Base-by-base conservation (phyloP, 768 basidiomycete genomes). In the Lentinula aciculospora region DNA sequence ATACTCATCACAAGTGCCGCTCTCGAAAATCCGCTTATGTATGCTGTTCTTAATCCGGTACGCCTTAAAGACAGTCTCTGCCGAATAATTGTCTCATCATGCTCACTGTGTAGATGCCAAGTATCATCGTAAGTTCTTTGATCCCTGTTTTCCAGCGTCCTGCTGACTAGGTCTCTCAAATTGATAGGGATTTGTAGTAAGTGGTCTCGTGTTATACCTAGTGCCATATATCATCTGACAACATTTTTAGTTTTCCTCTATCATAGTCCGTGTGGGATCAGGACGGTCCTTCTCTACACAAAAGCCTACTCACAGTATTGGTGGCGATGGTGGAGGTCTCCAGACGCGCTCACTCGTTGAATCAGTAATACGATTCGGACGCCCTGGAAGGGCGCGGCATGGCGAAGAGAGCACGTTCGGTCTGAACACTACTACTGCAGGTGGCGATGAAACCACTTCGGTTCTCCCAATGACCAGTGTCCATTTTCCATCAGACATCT, bases 1-100 rank as follows among this genome's bases (percentile, higher is more conserved):
- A 53, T 53, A 12, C 34, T 53, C 34, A 53, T 53, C 51, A 53
- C 51, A 12, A 53, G 51, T n/a, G 51, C 51, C 34, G 51, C 51
- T 12, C 51, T 53, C 23, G 34, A 53, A 40, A 53, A 40, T n/a
- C 51, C 51, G 36, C 51, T 53, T 36, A 53, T 53, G 51, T 53
- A 53, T 36, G 34, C 51, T 15, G 27, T 53, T n/a, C 51, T 53
- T 23, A 53, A 53, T n/a, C 51, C 51, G 21, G 51, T 53, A 23
- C 32, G 51, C 23, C 21, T n/a, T 21, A 5, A 28, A 10, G 13
- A 3, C 4, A 3, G 5, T 39, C 42, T 23, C 19, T 9, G 27
- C 9, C 8, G 6, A 15, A n/a, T n/a, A 37, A 27, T 13, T 19
- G 2, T 3, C 25, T 53, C 15, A 13, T 39, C 5, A 53, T 8